Percentiles rank a stretch among this genome's conserved stretches.
Evolutionary conservation across 2,329 filamentous ascomycete species (phyloP).

Genomic region (Aspergillus oerlinghausenensis): DNA sequence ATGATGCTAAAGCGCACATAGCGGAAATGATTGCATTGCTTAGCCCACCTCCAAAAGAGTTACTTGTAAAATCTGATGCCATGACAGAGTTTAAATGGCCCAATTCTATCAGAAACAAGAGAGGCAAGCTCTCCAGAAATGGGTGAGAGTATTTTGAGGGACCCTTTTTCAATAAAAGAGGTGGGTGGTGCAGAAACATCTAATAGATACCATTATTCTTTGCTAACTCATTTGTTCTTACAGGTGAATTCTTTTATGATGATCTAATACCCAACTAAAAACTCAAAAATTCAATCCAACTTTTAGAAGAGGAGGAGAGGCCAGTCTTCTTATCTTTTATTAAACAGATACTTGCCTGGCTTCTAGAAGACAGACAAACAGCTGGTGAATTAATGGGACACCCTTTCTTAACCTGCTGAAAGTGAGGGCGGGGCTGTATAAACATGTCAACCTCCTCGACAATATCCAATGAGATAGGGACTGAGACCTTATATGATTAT

Average conservation of each 20-base stretch:
- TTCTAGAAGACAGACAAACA: not conserved
- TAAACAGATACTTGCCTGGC: not conserved
- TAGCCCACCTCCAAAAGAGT: constrained; percentile 29
- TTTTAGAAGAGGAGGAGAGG: not conserved
- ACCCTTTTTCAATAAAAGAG: constrained; percentile 23
- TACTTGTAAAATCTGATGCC: constrained; percentile 19
- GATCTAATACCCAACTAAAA: not conserved
- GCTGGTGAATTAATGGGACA: not conserved
- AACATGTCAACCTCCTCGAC: not conserved
- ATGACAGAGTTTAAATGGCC: constrained; percentile 15
- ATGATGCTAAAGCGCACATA: constrained; percentile 31
- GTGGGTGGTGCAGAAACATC: constrained; percentile 6
- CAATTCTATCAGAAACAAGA: constrained; percentile 10
- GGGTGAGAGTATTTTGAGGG: constrained; percentile 18
- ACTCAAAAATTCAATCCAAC: not conserved
- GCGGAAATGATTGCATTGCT: constrained; percentile 39
- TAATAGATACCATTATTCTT: not conserved
- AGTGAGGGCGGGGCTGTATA: no score
- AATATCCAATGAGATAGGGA: not conserved
- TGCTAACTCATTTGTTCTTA: not conserved
- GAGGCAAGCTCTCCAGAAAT: constrained; percentile 13
- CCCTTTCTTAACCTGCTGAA: not conserved
- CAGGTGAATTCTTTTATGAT: not conserved
- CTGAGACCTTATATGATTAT: not conserved
- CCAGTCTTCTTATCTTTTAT: not conserved